Conservation (phyloP, 805 yeast species). For the Blastobotrys chiropterorum region DNA sequence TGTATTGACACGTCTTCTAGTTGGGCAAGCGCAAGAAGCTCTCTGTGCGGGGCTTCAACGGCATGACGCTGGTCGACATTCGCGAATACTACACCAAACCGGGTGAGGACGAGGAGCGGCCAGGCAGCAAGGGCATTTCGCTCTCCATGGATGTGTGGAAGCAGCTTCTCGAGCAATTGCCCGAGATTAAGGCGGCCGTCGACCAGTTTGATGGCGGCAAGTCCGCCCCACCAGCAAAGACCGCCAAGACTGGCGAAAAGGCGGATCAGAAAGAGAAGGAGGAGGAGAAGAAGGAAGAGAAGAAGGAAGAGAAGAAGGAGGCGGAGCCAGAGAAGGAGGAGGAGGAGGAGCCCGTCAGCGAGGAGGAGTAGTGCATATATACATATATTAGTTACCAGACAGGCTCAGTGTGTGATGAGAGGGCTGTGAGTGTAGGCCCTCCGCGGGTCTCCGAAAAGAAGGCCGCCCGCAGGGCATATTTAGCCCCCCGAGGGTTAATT, state of each 20-base stretch:
- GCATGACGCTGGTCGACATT: conserved; percentile 65
- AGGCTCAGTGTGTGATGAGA: no score
- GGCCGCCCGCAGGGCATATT: neutral
- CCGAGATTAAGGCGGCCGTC: conserved; percentile 22
- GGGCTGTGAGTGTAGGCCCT: no score
- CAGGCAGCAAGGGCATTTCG: conserved; percentile 61
- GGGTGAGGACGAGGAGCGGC: conserved; percentile 54
- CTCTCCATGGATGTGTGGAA: conserved; percentile 24
- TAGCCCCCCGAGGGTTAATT: neutral
- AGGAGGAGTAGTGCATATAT: conserved; percentile 1
- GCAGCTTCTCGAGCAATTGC: conserved; percentile 15
- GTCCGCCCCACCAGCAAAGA: neutral
- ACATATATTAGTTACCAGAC: no score
- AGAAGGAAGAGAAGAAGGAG: conserved; percentile 1
- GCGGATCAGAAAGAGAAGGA: conserved; percentile 1
- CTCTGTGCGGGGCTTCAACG: conserved; percentile 66
- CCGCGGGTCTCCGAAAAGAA: no score
- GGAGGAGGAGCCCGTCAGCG: conserved; percentile 2
- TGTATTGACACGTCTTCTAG: conserved; percentile 21
- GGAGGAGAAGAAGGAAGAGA: neutral
- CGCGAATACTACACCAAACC: conserved; percentile 59
- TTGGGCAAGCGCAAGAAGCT: conserved; percentile 61
- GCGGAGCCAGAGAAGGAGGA: neutral
- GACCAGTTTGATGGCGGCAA: conserved; percentile 9
- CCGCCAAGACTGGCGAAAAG: conserved; percentile 6